These are phyloP conservation scores for Colletotrichum phormii DNA, from an alignment of 2,329 filamentous ascomycete species.

Conservation along the genomic window DNA sequence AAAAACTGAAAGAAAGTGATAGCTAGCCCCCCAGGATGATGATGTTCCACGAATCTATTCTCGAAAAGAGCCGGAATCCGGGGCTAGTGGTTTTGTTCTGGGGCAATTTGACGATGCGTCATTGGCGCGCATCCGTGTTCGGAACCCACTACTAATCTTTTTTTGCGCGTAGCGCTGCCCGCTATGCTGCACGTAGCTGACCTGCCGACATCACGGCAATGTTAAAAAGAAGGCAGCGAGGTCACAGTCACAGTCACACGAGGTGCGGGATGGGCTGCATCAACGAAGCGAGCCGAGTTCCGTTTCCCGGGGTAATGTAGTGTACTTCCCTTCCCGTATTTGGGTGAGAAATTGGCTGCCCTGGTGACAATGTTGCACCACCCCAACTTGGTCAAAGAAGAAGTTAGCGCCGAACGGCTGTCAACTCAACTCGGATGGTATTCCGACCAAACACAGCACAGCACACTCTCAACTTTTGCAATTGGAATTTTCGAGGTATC, in stretches of 20 bases:
- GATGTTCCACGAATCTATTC: neutral
- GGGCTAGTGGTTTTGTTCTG: neutral
- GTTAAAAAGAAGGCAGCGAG: neutral
- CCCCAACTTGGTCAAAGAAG: neutral
- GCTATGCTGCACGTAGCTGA: neutral
- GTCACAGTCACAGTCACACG: too few relatives aligned
- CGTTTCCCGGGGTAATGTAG: neutral
- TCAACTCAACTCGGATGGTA: neutral
- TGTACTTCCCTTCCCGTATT: too few relatives aligned
- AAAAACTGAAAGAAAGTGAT: neutral
- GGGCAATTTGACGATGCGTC: neutral
- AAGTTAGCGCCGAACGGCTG: neutral
- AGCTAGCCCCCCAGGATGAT: neutral
- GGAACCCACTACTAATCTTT: neutral
- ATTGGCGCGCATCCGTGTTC: slow-evolving; percentile 4
- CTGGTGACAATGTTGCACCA: neutral
- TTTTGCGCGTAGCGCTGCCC: neutral
- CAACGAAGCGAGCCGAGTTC: neutral
- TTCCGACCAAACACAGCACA: neutral
- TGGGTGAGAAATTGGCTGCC: neutral
- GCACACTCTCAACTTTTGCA: neutral
- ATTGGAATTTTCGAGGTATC: too few relatives aligned
- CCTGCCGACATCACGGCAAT: neutral
- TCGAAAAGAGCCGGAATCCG: neutral
- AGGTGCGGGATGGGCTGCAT: neutral